Evolutionary conservation across 2,329 filamentous ascomycete species (phyloP).

Genomic region (Cladosporium sp.): DNA sequence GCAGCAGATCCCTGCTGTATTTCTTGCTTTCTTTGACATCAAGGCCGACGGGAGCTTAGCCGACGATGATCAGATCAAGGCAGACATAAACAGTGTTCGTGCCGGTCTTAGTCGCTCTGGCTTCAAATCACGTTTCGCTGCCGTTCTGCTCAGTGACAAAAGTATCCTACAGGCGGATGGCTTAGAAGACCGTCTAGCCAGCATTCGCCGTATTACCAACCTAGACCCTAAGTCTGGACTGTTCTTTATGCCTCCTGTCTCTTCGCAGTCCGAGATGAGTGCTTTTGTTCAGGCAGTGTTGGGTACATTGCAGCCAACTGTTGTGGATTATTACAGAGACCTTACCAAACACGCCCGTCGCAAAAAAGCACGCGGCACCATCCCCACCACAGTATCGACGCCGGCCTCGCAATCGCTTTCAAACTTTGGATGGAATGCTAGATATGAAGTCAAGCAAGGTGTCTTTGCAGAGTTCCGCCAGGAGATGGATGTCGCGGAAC

Average conservation of each 20-base stretch:
- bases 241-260: conserved; percentile 75
- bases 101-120: conserved; percentile 64
- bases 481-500: conserved; percentile 81
- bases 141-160: conserved; percentile 73
- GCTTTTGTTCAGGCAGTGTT: conserved; percentile 72
- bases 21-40: conserved; percentile 76
- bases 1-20: conserved; percentile 71
- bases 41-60: conserved; percentile 59
- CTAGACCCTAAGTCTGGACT: conserved; percentile 75
- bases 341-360: conserved; percentile 86
- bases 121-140: conserved; percentile 72
- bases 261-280: conserved; percentile 65
- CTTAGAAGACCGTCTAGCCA: conserved; percentile 71
- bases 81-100: conserved; percentile 76
- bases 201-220: conserved; percentile 72
- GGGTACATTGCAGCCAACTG: conserved; percentile 65
- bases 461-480: conserved; percentile 89
- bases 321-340: conserved; percentile 89
- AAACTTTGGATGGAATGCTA: conserved; percentile 81
- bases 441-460: conserved; percentile 91
- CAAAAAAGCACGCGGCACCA: conserved; percentile 74
- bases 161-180: conserved; percentile 55
- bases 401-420: conserved; percentile 78
- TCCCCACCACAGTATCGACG: conserved; percentile 70
- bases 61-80: conserved; percentile 74